Evolutionary conservation across 106 monocot genomes (phyloP), one percentile per base, ranked within the genome.

Genomic region (Platanthera zijinensis): DNA sequence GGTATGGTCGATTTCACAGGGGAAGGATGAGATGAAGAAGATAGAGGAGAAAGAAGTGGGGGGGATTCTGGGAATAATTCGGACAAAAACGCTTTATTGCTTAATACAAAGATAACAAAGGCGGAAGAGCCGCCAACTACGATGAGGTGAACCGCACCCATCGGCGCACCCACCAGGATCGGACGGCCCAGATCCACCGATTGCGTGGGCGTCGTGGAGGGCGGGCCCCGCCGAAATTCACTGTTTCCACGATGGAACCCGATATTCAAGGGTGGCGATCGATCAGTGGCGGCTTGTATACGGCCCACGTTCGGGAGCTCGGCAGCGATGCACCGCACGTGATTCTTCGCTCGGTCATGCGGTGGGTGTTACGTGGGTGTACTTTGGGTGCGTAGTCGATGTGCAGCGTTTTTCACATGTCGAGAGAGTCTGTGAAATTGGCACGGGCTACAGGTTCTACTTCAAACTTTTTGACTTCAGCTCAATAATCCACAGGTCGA

Each of bases 101-200:
- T 8, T 66, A 66, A 25, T 32, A 30, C 64, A 30, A 25, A 11
- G 66, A 66, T 30, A 66, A 66, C 13, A 53, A 59, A 21, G 32
- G 10, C 8, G 64, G 28, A 10, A 32, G 66, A 32, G 66, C 10
- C 66, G 62, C 11, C 66, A 32, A 66, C 30, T 5, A 39, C 28
- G 66, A 30, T 66, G 66, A 66, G 66, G 66, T 32, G 66, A 25
- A 66, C 30, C 66, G 66, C 66, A 66, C 66, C 66, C 22, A 63
- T 8, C 19, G 0, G 1, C 9, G 5, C 1, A 21, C 62, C 62
- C 19, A 21, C 32, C 1, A 39, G 6, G 2, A 9, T 30, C 66
- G 66, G 32, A 66, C 32, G 32, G 32, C 32, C 12, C 0, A 11
- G 66, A 66, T 66, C 32, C 12, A 22, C 19, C 7, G 21, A 21